phyloP scores from a whole-genome alignment of 1,284 basidiomycete species.

The Dichomitus squalens region DNA sequence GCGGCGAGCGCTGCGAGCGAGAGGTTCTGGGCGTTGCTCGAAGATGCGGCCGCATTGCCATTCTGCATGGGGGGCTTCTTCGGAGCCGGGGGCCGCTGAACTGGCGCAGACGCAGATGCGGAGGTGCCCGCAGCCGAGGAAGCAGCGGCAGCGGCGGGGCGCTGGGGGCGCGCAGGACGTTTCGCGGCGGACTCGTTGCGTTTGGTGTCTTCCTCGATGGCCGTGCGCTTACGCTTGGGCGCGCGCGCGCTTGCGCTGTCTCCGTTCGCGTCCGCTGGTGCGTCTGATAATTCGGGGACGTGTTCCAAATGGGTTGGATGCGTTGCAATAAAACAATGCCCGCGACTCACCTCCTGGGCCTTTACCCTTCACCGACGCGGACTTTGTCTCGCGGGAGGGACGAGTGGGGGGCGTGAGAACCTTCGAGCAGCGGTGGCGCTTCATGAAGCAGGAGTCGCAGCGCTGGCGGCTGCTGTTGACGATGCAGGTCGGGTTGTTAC shows the following conservation, averaged over 20 bases:
- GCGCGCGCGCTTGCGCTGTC: conserved; percentile 22
- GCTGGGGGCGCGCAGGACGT: conserved; percentile 19
- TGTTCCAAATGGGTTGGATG: background rate
- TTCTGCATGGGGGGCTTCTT: conserved; percentile 22
- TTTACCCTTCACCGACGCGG: conserved; percentile 22
- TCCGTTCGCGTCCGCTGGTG: conserved; percentile 12
- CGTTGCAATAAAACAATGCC: background rate
- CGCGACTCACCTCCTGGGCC: conserved; percentile 10
- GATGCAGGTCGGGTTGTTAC: conserved; percentile 20
- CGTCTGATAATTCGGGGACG: conserved; percentile 5
- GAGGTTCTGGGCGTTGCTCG: conserved; percentile 10
- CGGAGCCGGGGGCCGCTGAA: conserved; percentile 11
- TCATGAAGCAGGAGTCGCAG: conserved; percentile 24
- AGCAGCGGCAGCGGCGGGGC: conserved; percentile 15
- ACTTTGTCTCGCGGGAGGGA: conserved; percentile 21
- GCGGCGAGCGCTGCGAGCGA: conserved; percentile 22
- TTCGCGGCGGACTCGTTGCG: conserved; percentile 20
- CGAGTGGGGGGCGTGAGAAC: conserved; percentile 25
- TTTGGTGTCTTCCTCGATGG: conserved; percentile 21
- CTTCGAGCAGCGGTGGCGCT: conserved; percentile 25
- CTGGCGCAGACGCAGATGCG: conserved; percentile 18
- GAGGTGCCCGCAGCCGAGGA: conserved; percentile 18
- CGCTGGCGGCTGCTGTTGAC: conserved; percentile 26
- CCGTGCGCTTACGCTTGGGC: conserved; percentile 23
- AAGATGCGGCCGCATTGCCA: conserved; percentile 14